These are phyloP conservation scores for Chamaecyparis obtusa DNA, from an alignment of 75 land plant genomes.

Conservation along the genomic window DNA sequence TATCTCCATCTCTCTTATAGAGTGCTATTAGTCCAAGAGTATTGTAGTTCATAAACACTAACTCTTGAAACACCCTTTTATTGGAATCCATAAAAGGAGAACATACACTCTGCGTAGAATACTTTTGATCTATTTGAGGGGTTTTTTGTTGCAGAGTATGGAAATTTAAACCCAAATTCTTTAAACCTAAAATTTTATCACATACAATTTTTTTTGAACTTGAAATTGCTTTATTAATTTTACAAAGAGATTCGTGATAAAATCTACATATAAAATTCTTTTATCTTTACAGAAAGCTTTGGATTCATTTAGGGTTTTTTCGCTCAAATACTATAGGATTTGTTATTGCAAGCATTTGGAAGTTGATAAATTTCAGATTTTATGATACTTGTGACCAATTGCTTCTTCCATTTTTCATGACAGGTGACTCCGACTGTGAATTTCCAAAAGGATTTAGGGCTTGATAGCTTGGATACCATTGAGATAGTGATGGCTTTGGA, in stretches of 20 bases:
- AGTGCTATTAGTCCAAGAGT: background rate
- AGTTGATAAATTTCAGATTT: background rate
- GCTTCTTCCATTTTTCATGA: background rate
- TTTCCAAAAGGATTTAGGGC: constrained; percentile 62
- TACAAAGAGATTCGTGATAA: background rate
- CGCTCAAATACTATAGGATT: background rate
- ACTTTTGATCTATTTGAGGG: background rate
- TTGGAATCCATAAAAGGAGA: background rate
- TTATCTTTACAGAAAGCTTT: background rate
- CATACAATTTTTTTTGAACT: background rate
- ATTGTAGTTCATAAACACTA: background rate
- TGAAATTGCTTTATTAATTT: background rate
- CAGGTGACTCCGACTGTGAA: constrained; percentile 47
- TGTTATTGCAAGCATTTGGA: background rate
- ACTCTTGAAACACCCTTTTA: background rate
- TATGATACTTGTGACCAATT: background rate
- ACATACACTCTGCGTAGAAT: background rate
- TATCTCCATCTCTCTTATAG: background rate
- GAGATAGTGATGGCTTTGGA: constrained; percentile 79
- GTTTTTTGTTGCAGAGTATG: background rate
- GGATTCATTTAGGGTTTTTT: background rate
- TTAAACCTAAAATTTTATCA: background rate
- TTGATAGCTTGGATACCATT: constrained; percentile 67
- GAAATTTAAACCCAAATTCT: background rate
- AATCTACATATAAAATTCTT: too few species aligned